Evolutionary conservation across 352 stramenopile genomes (phyloP).

Genomic region (Aphanomyces cochlioides): DNA sequence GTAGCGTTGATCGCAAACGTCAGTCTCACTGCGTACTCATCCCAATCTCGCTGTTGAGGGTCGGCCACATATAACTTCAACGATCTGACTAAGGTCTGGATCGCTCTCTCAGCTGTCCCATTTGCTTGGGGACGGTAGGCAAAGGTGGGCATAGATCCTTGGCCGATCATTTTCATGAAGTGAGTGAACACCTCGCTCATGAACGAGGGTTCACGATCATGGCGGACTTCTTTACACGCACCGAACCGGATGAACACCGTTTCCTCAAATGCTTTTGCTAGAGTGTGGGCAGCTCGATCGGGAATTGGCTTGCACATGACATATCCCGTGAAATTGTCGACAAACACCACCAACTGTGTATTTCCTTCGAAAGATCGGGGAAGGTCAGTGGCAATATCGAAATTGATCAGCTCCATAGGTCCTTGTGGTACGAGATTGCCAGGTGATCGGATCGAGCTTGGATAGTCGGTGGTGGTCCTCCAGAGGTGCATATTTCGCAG

Average conservation of each 20-base stretch:
- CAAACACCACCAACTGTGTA: no score
- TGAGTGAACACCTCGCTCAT: not conserved
- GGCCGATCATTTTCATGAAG: not conserved
- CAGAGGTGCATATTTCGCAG: no score
- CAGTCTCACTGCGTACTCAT: not conserved
- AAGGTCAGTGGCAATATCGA: no score
- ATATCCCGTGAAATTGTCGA: no score
- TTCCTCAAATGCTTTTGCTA: no score
- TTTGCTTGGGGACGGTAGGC: constrained; percentile 2
- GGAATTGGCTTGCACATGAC: no score
- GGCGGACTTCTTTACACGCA: not conserved
- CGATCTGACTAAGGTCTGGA: not conserved
- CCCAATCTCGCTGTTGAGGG: not conserved
- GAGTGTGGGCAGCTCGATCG: no score
- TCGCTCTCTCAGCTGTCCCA: not conserved
- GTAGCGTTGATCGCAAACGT: not conserved
- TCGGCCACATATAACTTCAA: not conserved
- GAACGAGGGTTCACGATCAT: not conserved
- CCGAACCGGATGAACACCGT: not conserved
- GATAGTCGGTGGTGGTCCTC: no score
- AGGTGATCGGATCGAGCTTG: no score
- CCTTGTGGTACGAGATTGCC: no score
- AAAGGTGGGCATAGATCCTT: not conserved
- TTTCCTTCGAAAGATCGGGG: no score
- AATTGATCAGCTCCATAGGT: no score